A percentile compares a stretch with the other conserved stretches of the same genome.
phyloP scores from a whole-genome alignment of 768 basidiomycete genomes.

The Lentinus brumalis region DNA sequence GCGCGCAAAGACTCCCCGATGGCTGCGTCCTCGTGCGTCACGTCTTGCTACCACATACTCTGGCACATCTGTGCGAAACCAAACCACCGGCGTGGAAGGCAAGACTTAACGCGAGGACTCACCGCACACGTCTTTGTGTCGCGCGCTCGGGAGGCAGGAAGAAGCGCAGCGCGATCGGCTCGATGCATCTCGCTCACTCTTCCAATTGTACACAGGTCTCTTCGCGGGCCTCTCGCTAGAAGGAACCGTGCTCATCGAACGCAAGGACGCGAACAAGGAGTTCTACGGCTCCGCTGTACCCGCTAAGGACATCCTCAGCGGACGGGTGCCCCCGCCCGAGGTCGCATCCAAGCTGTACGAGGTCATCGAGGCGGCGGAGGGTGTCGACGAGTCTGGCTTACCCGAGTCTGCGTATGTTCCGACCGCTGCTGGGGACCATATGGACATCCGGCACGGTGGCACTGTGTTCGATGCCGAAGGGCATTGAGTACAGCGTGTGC shows the following conservation, averaged over 20 bases:
- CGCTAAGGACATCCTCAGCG: constrained; percentile 87
- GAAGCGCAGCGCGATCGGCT: no score
- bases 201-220: constrained; percentile 57
- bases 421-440: constrained; percentile 57
- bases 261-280: constrained; percentile 94
- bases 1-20: neutral
- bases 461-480: constrained; percentile 82
- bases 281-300: constrained; percentile 94
- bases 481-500: constrained; percentile 26
- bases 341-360: constrained; percentile 92
- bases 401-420: constrained; percentile 85
- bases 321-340: constrained; percentile 96
- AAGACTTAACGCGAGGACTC: no score
- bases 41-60: no score
- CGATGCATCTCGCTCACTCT: neutral
- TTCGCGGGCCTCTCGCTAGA: constrained; percentile 95
- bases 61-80: no score
- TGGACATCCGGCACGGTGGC: constrained; percentile 44
- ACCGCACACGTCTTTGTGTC: no score
- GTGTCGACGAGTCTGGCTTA: constrained; percentile 81
- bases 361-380: constrained; percentile 95
- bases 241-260: constrained; percentile 91
- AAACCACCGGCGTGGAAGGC: no score
- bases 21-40: neutral
- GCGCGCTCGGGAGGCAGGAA: no score